phyloP scores from a whole-genome alignment of 805 yeast genomes.

The Starmerella vitae region DNA sequence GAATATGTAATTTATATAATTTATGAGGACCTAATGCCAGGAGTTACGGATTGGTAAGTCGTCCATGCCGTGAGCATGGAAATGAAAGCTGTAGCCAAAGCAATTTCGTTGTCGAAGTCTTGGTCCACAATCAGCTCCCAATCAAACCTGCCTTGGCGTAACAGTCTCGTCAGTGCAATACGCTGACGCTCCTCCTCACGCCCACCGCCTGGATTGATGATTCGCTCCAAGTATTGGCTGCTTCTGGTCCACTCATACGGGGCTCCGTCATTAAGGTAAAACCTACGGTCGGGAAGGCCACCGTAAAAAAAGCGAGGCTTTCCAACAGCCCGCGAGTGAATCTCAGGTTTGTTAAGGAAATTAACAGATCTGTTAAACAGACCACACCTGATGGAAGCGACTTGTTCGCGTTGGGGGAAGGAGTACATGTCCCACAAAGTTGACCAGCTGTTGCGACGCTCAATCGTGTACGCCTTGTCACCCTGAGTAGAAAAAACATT shows the following conservation, averaged over 20 bases:
- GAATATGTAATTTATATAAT: too few relatives aligned
- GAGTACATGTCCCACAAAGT: constrained; percentile 41
- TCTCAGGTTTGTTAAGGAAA: constrained; percentile 11
- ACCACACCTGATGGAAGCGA: constrained; percentile 41
- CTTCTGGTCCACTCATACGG: constrained; percentile 45
- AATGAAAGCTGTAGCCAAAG: constrained; percentile 45
- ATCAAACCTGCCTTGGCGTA: constrained; percentile 48
- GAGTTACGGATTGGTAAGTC: constrained; percentile 12
- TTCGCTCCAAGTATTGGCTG: constrained; percentile 39
- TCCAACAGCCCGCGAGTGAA: constrained; percentile 32
- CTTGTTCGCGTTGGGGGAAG: constrained; percentile 34
- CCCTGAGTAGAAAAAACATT: constrained; percentile 39
- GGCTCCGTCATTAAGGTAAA: constrained; percentile 42
- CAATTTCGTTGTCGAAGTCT: constrained; percentile 37
- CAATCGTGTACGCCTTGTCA: constrained; percentile 36
- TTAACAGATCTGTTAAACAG: constrained; percentile 35
- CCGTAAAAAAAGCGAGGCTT: constrained; percentile 32
- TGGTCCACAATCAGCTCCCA: constrained; percentile 44
- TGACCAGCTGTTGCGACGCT: constrained; percentile 35
- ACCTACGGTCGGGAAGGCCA: constrained; percentile 30
- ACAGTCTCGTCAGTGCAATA: constrained; percentile 41
- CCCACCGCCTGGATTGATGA: constrained; percentile 43
- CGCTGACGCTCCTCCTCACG: constrained; percentile 42
- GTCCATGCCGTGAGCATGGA: constrained; percentile 58
- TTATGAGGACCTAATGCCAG: constrained; percentile 1